Conservation (phyloP, 2,329 filamentous ascomycete species). For the Catunica adiposa region DNA sequence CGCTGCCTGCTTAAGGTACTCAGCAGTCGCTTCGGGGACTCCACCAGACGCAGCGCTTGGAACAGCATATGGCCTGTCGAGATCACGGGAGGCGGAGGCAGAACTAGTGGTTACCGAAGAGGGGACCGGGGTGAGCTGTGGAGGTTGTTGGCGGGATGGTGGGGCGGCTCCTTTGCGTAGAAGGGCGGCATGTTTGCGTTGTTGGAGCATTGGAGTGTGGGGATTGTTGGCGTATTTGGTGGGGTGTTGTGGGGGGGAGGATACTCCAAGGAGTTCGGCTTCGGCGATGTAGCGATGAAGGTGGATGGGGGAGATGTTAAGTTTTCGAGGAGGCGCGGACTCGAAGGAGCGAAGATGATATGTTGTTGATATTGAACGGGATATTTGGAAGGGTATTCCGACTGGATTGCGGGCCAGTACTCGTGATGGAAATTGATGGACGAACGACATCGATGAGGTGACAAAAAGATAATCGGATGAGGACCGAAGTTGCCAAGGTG, state of each 20-base stretch:
- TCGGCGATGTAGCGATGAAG: too few species aligned
- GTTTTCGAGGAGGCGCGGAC: not conserved
- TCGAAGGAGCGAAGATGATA: not conserved
- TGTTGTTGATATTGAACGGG: not conserved
- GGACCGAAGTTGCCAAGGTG: not conserved
- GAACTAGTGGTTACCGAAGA: too few species aligned
- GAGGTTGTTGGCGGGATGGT: too few species aligned
- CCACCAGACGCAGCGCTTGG: conserved; percentile 33
- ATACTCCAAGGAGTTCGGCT: too few species aligned
- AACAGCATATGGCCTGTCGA: conserved; percentile 3
- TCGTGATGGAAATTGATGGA: too few species aligned
- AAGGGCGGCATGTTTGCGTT: not conserved
- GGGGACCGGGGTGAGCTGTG: too few species aligned
- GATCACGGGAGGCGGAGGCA: not conserved
- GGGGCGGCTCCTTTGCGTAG: not conserved
- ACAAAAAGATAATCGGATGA: too few species aligned
- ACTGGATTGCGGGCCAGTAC: too few species aligned
- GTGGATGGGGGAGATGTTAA: too few species aligned
- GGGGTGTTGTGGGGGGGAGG: too few species aligned
- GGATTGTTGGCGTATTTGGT: too few species aligned
- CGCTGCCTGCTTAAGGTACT: conserved; percentile 43
- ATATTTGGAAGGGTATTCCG: not conserved
- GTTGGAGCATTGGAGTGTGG: not conserved
- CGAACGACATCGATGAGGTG: too few species aligned
- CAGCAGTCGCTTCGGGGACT: conserved; percentile 40